A percentile compares a stretch with the other conserved stretches of the same genome.
These are phyloP conservation scores for Eimeria mitis DNA, from an alignment of 169 alveolate species.

Conservation along the genomic window DNA sequence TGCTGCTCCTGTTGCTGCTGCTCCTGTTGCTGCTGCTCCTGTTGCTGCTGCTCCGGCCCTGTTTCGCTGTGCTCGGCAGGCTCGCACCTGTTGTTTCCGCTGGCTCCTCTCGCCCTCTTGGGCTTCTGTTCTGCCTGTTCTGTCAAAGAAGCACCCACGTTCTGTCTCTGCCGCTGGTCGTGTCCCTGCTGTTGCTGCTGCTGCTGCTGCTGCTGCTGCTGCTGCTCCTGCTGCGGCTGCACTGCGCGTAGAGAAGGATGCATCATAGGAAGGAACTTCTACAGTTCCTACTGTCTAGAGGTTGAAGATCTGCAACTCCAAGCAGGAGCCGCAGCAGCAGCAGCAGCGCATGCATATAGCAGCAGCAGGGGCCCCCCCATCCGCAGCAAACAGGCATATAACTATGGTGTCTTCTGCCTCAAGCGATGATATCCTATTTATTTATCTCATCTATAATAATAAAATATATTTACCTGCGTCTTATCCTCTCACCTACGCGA, in stretches of 20 bases:
- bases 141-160: neutral
- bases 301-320: neutral
- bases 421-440: neutral
- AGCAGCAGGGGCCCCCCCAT: neutral
- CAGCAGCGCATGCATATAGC: constrained; percentile 14
- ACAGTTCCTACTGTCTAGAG: neutral
- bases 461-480: neutral
- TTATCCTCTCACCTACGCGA: neutral
- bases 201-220: neutral
- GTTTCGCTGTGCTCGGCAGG: neutral
- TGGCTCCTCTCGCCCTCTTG: neutral
- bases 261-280: constrained; percentile 12
- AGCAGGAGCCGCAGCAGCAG: neutral
- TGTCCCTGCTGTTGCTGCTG: constrained; percentile 1
- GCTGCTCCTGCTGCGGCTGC: constrained; percentile 29
- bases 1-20: constrained; percentile 22
- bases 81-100: neutral
- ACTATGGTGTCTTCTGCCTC: neutral
- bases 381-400: neutral
- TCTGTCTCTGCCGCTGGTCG: neutral
- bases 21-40: neutral
- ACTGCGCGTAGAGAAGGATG: constrained; percentile 6
- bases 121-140: neutral
- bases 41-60: neutral
- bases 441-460: neutral